Evolutionary conservation across 177 flowering plant species (phyloP).

Genomic region (Vitis hybrid): DNA sequence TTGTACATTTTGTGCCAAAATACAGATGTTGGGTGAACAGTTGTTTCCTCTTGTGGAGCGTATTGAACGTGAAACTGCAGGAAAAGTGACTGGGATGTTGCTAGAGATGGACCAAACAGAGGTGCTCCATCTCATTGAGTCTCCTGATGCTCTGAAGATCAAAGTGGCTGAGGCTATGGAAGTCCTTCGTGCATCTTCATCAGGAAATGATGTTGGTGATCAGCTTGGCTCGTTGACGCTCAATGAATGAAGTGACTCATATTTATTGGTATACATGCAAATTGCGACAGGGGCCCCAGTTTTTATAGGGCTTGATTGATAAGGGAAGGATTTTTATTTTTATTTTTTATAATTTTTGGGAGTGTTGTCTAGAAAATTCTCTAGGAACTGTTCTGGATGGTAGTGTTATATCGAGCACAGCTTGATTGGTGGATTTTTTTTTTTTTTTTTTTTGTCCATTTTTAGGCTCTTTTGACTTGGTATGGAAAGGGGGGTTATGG

Average conservation of each 20-base stretch:
- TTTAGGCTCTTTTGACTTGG: background rate
- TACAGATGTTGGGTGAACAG: constrained; percentile 75
- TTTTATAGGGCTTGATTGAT: constrained; percentile 15
- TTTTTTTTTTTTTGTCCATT: background rate
- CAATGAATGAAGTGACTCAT: constrained; percentile 25
- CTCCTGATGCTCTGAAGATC: constrained; percentile 73
- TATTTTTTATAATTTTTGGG: background rate
- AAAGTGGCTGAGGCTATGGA: constrained; percentile 72
- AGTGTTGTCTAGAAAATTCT: background rate
- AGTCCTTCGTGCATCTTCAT: constrained; percentile 45
- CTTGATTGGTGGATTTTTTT: background rate
- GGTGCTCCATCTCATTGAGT: constrained; percentile 72
- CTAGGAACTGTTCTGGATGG: background rate
- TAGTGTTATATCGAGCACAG: background rate
- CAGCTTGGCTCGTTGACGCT: constrained; percentile 44
- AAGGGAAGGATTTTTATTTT: background rate
- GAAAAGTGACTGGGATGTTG: constrained; percentile 79
- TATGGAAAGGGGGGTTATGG: background rate
- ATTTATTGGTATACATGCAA: background rate
- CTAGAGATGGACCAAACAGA: constrained; percentile 81
- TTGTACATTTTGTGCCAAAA: background rate
- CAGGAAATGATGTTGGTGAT: constrained; percentile 38
- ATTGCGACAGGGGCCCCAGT: constrained; percentile 11
- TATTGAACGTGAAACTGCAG: constrained; percentile 43
- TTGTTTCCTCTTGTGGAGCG: constrained; percentile 68